Conservation (phyloP, 2,329 filamentous ascomycete genomes). For the Claviceps maximensis region DNA sequence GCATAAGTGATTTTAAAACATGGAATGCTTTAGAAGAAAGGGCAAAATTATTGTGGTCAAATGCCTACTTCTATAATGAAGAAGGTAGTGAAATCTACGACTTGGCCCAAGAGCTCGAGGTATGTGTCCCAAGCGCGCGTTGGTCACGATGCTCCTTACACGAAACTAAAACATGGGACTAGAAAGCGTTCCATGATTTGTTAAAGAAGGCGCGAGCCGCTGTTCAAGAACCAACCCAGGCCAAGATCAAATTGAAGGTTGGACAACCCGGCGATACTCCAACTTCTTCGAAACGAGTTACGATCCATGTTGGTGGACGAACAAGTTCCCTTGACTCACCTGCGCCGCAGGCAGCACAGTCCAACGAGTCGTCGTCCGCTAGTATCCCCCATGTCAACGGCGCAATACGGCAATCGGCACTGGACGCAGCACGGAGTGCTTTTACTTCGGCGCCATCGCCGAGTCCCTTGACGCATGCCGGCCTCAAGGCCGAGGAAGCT, state of each 20-base stretch:
- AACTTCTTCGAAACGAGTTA: slow-evolving; percentile 48
- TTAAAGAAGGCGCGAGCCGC: slow-evolving; percentile 58
- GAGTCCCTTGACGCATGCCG: slow-evolving; percentile 27
- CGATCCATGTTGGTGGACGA: slow-evolving; percentile 53
- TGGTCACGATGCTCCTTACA: neutral
- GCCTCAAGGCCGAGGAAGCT: slow-evolving; percentile 24
- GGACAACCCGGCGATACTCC: slow-evolving; percentile 33
- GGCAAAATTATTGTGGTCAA: slow-evolving; percentile 70
- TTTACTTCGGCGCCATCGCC: slow-evolving; percentile 28
- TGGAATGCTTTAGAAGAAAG: slow-evolving; percentile 76
- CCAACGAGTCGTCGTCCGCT: slow-evolving; percentile 10
- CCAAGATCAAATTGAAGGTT: slow-evolving; percentile 73
- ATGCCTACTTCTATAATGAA: slow-evolving; percentile 82
- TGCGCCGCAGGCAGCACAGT: slow-evolving; percentile 23
- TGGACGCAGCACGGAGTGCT: slow-evolving; percentile 28
- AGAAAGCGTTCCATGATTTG: slow-evolving; percentile 57
- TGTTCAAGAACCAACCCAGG: slow-evolving; percentile 58
- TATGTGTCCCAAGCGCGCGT: slow-evolving; percentile 19
- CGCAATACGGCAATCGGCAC: slow-evolving; percentile 10
- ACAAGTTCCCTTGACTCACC: slow-evolving; percentile 41
- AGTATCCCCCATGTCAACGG: slow-evolving; percentile 13
- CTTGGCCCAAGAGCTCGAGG: slow-evolving; percentile 68
- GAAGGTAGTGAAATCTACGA: slow-evolving; percentile 76
- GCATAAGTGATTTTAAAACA: slow-evolving; percentile 56
- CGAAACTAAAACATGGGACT: slow-evolving; percentile 7